Base-by-base conservation (phyloP, 345 rosid genomes). In the Salix suchowensis region DNA sequence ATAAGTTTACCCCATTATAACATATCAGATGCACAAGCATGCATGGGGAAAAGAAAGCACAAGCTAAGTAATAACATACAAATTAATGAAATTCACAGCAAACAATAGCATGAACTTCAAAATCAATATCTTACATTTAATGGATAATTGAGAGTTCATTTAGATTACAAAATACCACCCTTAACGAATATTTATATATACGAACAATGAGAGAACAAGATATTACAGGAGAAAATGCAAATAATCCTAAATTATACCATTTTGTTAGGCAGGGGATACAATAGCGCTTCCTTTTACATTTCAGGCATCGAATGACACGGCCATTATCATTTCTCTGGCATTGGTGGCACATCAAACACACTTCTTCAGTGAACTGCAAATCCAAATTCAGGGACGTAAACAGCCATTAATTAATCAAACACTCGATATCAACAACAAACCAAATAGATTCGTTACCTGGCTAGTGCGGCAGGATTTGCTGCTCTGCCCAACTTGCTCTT, bases 291-390 rank as follows among this genome's bases (percentile, higher is more conserved):
- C 55, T 73, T 13, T 40, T 73, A 76, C 96, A 89, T 6, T 13
- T 72, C 18, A 55, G 64, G 83, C 93, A 91, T 32, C 87, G 65
- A 65, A 85, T 89, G 77, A 87, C 88, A 32, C 60, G 58, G 37
- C 85, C 89, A 48, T 79, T 89, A 64, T 89, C 91, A 66, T 78
- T 87, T 64, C 89, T 71, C 77, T 91, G 85, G 76, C 96, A 91
- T 55, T 91, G 96, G 76, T 91, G 92, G 69, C 95, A 91, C 87
- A 78, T 90, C 54, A 36, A 34, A 7, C 85, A 76, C n/a, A 67
- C 23, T 11, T 76, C 82, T 40, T 23, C 74, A 3, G 55, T 72
- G 1, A 61, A 74, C 85, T 84, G 46, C 64, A 76, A 23, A 30
- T 39, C 36, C 65, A 52, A 54, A 61, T 7, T 23, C 58, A 21